phyloP scores from a whole-genome alignment of 1,284 basidiomycete genomes.

The Leccinum pachyderme region DNA sequence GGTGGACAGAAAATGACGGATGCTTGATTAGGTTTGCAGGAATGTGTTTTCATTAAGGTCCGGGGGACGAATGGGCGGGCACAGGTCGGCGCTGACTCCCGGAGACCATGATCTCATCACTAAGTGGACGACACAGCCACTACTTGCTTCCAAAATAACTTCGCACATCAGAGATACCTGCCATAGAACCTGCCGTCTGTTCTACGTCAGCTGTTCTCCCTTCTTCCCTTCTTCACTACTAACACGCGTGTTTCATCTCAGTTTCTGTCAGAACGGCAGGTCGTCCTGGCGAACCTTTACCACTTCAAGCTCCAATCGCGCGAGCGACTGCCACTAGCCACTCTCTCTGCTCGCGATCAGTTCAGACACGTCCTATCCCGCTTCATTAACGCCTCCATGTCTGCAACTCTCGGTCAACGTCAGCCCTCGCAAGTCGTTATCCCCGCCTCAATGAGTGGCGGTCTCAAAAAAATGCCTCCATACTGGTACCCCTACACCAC shows the following conservation, averaged over 20 bases:
- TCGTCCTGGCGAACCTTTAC: constrained; percentile 33
- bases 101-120: background rate
- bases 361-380: constrained; percentile 53
- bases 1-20: background rate
- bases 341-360: constrained; percentile 46
- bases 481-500: constrained; percentile 88
- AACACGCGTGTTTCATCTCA: background rate
- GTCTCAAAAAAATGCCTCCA: constrained; percentile 69
- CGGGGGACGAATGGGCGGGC: background rate
- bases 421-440: constrained; percentile 18
- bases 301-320: constrained; percentile 30
- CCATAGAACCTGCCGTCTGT: constrained; percentile 27
- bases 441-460: constrained; percentile 27
- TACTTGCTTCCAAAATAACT: constrained; percentile 20
- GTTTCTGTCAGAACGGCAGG: constrained; percentile 30
- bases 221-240: background rate
- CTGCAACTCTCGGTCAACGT: constrained; percentile 25
- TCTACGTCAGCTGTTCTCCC: constrained; percentile 13
- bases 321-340: constrained; percentile 45
- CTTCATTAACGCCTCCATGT: constrained; percentile 50
- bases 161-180: constrained; percentile 19
- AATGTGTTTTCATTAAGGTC: background rate
- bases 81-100: background rate
- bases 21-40: background rate
- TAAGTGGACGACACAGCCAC: constrained; percentile 21